phyloP scores from a whole-genome alignment of 805 yeast genomes.

The Hemisphaericaspora nanyangensis region DNA sequence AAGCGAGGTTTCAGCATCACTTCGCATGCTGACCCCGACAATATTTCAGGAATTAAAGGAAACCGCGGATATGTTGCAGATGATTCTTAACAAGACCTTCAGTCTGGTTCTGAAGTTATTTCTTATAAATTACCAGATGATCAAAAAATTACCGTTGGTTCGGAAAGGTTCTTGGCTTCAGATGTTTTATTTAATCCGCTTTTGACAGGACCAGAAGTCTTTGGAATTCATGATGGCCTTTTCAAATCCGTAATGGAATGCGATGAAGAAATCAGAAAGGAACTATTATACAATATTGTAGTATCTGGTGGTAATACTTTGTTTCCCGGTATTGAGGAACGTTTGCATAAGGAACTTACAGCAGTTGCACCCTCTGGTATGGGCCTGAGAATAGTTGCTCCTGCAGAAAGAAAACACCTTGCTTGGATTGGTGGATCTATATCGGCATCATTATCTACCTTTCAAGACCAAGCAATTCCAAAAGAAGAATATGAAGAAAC shows the following conservation, averaged over 20 bases:
- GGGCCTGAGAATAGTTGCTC: slow-evolving; percentile 99
- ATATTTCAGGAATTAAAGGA: slow-evolving; percentile 92
- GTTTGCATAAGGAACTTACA: slow-evolving; percentile 99
- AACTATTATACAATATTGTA: slow-evolving; percentile 97
- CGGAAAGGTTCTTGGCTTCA: slow-evolving; percentile 99
- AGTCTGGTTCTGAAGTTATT: slow-evolving; percentile 97
- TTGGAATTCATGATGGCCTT: slow-evolving; percentile 98
- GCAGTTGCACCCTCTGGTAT: slow-evolving; percentile 99
- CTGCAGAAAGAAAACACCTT: slow-evolving; percentile 98
- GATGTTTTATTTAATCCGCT: slow-evolving; percentile 99
- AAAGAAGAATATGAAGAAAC: slow-evolving; percentile 99
- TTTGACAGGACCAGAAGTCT: slow-evolving; percentile 84
- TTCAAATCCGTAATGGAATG: slow-evolving; percentile 96
- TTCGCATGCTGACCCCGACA: slow-evolving; percentile 99
- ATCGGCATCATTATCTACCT: slow-evolving; percentile 96
- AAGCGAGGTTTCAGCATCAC: slow-evolving; percentile 99
- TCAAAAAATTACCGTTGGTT: slow-evolving; percentile 98
- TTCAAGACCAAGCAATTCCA: slow-evolving; percentile 99
- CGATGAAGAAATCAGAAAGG: slow-evolving; percentile 98
- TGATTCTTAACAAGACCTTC: slow-evolving; percentile 99
- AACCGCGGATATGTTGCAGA: slow-evolving; percentile 98
- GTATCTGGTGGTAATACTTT: slow-evolving; percentile 99
- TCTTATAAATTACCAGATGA: slow-evolving; percentile 99
- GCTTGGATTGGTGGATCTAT: slow-evolving; percentile 99
- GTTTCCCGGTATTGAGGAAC: slow-evolving; percentile 99